Base-by-base conservation (phyloP, 331 rosid species). In the Rhamnella rubrinervis region DNA sequence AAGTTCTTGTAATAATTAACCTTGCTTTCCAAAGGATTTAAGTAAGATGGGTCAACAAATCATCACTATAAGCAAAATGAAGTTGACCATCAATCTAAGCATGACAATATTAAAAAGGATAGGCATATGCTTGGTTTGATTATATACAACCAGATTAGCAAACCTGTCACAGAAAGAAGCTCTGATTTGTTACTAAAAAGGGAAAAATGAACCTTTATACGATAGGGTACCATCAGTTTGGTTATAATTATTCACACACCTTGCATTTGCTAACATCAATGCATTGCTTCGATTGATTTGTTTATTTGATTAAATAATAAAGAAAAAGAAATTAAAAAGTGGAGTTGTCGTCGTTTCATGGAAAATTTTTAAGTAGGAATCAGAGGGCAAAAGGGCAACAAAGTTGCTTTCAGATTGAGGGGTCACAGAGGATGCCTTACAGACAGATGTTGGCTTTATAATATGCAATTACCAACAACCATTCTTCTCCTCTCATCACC, bases 41-140 rank as follows among this genome's bases (percentile, higher is more conserved):
- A 26, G 28, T 50, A 55, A 55, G 21, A 15, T 61, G 63, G 67
- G 67, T 66, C 63, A 59, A 65, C 57, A 41, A 65, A 66, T 72
- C 65, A 72, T 71, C 61, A 60, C 60, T 55, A 19, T 46, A 16
- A 21, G 6, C 59, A 18, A 4, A 64, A 64, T 55, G 38, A 78
- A 25, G 73, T 52, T 77, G 65, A 71, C 73, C 28, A 14, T 53
- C 73, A 16, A 14, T 53, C 23, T 44, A 46, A 72, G 82, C 74
- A 61, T 78, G 74, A 72, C 35, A 72, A 41, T 67, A 52, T 61
- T 66, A 17, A 66, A 77, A 41, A 61, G 61, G 61, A 47, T n/a
- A n/a, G 51, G 71, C 75, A 68, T 61, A 50, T 55, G 74, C 53
- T 4, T 9, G 26, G 69, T 38, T 72, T 72, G 76, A 72, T 72